These are phyloP conservation scores for Lepidium campestre DNA, from an alignment of 441 rosid species.

Conservation along the genomic window DNA sequence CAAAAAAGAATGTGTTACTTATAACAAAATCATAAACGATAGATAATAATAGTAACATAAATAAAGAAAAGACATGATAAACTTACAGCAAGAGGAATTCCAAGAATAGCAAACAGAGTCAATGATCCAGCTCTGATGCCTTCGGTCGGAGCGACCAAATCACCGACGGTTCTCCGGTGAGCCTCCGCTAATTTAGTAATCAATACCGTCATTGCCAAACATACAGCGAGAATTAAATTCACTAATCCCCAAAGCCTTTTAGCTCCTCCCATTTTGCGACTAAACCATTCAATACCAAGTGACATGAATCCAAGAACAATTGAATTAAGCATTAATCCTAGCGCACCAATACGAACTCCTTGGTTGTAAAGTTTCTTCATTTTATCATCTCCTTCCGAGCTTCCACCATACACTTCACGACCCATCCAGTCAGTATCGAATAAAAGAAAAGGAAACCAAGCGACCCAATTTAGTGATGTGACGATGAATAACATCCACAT, in stretches of 20 bases:
- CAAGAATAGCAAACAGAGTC: slow-evolving; percentile 54
- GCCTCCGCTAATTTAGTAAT: slow-evolving; percentile 61
- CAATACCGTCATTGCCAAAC: slow-evolving; percentile 47
- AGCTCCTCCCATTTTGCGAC: slow-evolving; percentile 49
- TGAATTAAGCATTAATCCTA: slow-evolving; percentile 77
- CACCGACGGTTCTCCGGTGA: slow-evolving; percentile 29
- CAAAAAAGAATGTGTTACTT: not conserved
- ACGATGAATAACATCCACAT: slow-evolving; percentile 75
- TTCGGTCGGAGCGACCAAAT: slow-evolving; percentile 28
- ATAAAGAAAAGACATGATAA: not conserved
- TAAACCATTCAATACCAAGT: slow-evolving; percentile 42
- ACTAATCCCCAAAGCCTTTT: slow-evolving; percentile 74
- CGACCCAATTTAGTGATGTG: slow-evolving; percentile 88
- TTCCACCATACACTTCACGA: slow-evolving; percentile 77
- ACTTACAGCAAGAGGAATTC: slow-evolving; percentile 71
- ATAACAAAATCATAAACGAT: not conserved
- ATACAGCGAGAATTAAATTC: slow-evolving; percentile 49
- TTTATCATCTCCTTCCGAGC: slow-evolving; percentile 15
- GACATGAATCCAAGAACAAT: slow-evolving; percentile 52
- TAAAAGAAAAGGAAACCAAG: slow-evolving; percentile 83
- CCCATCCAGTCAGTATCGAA: slow-evolving; percentile 98
- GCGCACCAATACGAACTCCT: slow-evolving; percentile 72
- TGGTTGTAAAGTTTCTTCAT: slow-evolving; percentile 37
- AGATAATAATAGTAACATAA: not conserved
- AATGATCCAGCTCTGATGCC: slow-evolving; percentile 48